Conservation (phyloP, 805 yeast genomes). For the Candida tibetensis region DNA sequence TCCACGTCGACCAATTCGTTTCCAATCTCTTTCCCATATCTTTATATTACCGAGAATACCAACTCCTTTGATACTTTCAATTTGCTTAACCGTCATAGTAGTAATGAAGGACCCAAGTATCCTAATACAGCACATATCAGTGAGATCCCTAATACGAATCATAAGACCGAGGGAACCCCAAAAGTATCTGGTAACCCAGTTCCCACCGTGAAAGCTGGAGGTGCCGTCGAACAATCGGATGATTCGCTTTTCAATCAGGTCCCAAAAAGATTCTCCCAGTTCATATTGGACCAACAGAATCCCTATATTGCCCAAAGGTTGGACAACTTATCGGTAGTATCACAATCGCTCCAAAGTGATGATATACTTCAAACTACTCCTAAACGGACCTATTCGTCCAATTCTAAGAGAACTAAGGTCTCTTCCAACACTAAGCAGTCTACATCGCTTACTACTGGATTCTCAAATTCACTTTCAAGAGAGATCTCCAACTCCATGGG, state of each 20-base stretch:
- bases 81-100: slow-evolving; percentile 13
- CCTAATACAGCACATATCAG: slow-evolving; percentile 19
- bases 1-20: slow-evolving; percentile 25
- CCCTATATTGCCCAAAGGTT: slow-evolving; percentile 17
- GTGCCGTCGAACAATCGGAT: slow-evolving; percentile 9
- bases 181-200: background rate
- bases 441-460: slow-evolving; percentile 2
- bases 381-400: slow-evolving; percentile 2
- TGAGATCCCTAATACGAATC: background rate
- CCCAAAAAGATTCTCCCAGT: slow-evolving; percentile 40
- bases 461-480: slow-evolving; percentile 11
- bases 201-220: slow-evolving; percentile 10
- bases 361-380: background rate
- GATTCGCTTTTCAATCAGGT: slow-evolving; percentile 30
- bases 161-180: slow-evolving; percentile 3
- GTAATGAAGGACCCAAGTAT: slow-evolving; percentile 17
- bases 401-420: slow-evolving; percentile 2
- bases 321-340: slow-evolving; percentile 19
- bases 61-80: slow-evolving; percentile 27
- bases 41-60: slow-evolving; percentile 18
- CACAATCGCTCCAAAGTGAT: slow-evolving; percentile 11
- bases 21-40: slow-evolving; percentile 29
- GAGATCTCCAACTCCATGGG: slow-evolving; percentile 39
- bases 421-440: slow-evolving; percentile 9
- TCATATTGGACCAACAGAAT: slow-evolving; percentile 35